Base-by-base conservation (phyloP, 352 stramenopile genomes). In the Pythium dissotocum region DNA sequence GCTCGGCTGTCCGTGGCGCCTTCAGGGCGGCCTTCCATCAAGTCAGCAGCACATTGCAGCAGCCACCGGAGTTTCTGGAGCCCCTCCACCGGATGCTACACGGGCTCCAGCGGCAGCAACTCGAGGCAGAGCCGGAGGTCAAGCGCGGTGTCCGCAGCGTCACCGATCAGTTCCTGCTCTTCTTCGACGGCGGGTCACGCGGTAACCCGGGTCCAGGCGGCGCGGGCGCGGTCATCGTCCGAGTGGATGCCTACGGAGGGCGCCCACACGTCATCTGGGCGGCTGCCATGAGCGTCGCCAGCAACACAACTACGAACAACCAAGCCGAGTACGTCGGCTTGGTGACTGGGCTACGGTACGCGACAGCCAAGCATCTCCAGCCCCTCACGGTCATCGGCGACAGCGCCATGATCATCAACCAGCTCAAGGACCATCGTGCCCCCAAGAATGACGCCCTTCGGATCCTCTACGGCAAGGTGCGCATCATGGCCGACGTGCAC, bases 171-270 rank as follows among this genome's bases (percentile, higher is more conserved):
- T 52, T 52, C 18, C 21, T 55, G 14, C 24, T 55, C 12, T 59
- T 59, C 53, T 59, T 59, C 53, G 53, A 59, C 28, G 53, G 32
- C 4, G 53, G 53, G 1, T 59, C 53, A 2, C 13, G 53, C 6
- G 24, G 53, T 5, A 59, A 59, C 16, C 53, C 53, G 5, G 53
- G 53, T 2, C 4, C 53, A 12, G 53, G 53, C 2, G 53, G 53
- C 2, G 52, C 52, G 4, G 28, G 52, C 7, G 28, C 28, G 4
- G 52, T 42, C 8, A 26, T 58, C 13, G 28, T 58, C 6, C 28
- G 28, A 2, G 52, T 58, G 5, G 28, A 36, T 8, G 24, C 52
- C 8, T n/a, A n/a, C n/a, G n/a, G n/a, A n/a, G n/a, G n/a, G n/a
- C n/a, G n/a, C n/a, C n/a, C n/a, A n/a, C n/a, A n/a, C n/a, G n/a